Conservation (phyloP, 768 basidiomycete species). For the Boletus insuetus region DNA sequence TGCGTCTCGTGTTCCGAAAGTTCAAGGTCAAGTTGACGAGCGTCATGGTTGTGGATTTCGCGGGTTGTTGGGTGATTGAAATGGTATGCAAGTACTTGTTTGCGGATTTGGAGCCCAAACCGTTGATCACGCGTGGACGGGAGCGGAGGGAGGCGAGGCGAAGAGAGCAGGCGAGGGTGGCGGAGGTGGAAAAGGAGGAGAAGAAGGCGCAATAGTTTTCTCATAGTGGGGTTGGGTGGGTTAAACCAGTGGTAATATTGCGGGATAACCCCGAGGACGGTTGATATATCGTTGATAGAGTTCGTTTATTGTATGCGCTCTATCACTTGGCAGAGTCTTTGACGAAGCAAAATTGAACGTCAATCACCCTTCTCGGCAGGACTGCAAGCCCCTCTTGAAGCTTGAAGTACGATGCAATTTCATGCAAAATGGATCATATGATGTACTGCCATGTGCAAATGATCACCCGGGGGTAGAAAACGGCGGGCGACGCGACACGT, state of each 20-base stretch:
- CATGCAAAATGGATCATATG: too few species aligned
- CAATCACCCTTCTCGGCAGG: too few species aligned
- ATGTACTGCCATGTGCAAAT: too few species aligned
- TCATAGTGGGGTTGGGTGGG: neutral
- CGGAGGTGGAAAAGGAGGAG: slow-evolving; percentile 20
- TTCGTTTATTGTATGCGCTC: too few species aligned
- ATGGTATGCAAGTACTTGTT: slow-evolving; percentile 80
- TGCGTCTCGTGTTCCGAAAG: slow-evolving; percentile 35
- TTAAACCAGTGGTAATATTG: neutral
- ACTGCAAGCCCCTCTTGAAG: too few species aligned
- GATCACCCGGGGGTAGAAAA: too few species aligned
- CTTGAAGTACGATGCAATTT: too few species aligned
- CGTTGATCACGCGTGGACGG: slow-evolving; percentile 79
- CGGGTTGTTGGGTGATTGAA: slow-evolving; percentile 85
- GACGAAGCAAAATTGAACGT: too few species aligned
- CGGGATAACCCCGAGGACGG: neutral
- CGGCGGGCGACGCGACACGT: too few species aligned
- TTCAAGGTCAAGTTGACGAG: slow-evolving; percentile 79
- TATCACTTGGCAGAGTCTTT: too few species aligned
- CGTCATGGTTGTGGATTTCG: slow-evolving; percentile 87
- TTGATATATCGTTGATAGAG: neutral
- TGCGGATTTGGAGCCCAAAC: slow-evolving; percentile 82
- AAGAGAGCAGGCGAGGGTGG: slow-evolving; percentile 37
- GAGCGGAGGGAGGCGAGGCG: slow-evolving; percentile 71
- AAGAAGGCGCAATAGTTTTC: slow-evolving; percentile 37